Base-by-base conservation (phyloP, 352 stramenopile species). In the Globisporangium iwayamae region DNA sequence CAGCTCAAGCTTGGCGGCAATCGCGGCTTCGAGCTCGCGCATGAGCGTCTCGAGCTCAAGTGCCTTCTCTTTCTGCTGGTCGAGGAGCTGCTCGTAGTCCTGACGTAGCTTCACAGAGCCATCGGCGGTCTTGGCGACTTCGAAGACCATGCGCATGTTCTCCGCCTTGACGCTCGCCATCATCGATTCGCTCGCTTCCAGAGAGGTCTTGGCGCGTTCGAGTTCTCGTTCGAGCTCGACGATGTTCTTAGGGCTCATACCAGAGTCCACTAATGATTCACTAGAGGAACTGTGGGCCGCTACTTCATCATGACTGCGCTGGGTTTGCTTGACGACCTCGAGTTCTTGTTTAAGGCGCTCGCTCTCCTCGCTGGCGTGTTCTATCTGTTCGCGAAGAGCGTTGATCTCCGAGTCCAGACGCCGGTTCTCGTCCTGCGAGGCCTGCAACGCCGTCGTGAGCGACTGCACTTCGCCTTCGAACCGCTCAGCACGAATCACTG, bases 111-210 rank as follows among this genome's bases (percentile, higher is more conserved):
- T 82, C 9, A 81, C 75, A 10, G 70, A 77, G 34, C 74, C 65
- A 57, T 93, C 84, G 0, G 82, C 73, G 9, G 82, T 84, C 67
- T 89, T 87, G 1, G 82, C 82, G 22, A 91, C 78, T 34, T 91
- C 81, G 60, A 91, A 91, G 14, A 87, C 71, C 82, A 91, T 89
- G 0, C 82, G 79, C 47, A 83, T 63, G 53, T 93, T 93, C 57
- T 93, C 84, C 14, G 76, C 74, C 68, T 90, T 88, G 51, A 85
- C 78, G 2, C 78, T 71, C 34, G 67, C 65, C 62, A 91, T 76
- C 66, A 90, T 78, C 16, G 73, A 62, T 48, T 87, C 69, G 6
- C 69, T 53, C 22, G 73, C 72, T 34, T 83, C 65, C 32, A 87
- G 28, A 20, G 67, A 71, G 20, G 57, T 52, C 30, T 65, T 80